Conservation (phyloP, 1,284 basidiomycete species). For the Papiliotrema terrestris region DNA sequence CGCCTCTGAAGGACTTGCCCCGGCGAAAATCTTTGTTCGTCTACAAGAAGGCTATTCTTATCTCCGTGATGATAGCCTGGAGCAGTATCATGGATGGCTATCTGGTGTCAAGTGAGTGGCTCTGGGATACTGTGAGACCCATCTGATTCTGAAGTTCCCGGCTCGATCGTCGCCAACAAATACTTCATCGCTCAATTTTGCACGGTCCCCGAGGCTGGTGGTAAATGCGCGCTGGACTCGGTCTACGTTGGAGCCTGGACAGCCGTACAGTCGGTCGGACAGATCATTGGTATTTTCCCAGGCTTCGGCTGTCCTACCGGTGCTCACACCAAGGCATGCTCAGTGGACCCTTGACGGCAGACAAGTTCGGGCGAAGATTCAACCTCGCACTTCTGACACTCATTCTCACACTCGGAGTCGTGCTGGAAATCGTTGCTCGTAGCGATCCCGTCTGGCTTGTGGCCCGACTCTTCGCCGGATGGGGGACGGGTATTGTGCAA, state of each 20-base stretch:
- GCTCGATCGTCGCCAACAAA: conserved; percentile 2
- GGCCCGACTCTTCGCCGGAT: conserved; percentile 28
- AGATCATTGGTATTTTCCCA: conserved; percentile 15
- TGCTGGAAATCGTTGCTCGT: conserved; percentile 25
- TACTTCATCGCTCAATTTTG: not conserved
- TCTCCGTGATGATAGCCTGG: conserved; percentile 6
- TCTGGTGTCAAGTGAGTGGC: not conserved
- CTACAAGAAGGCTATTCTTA: conserved; percentile 1
- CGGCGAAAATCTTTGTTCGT: conserved; percentile 1
- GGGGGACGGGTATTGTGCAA: conserved; percentile 24
- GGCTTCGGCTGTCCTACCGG: not conserved
- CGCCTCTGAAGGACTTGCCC: conserved; percentile 6
- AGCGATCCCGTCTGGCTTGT: conserved; percentile 25
- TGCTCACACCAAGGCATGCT: not conserved
- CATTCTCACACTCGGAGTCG: conserved; percentile 9
- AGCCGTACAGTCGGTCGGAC: conserved; percentile 24
- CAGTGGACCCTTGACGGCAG: conserved; percentile 10
- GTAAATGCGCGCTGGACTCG: conserved; percentile 6
- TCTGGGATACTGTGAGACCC: not conserved
- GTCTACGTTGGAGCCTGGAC: conserved; percentile 27
- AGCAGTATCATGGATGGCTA: conserved; percentile 6
- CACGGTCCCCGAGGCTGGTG: not conserved
- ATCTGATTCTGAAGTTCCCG: not conserved
- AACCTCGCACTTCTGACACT: conserved; percentile 9
- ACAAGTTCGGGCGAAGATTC: conserved; percentile 26